These are phyloP conservation scores for Ceratobasidium sp. DNA, from an alignment of 1,284 basidiomycete genomes.

Conservation along the genomic window DNA sequence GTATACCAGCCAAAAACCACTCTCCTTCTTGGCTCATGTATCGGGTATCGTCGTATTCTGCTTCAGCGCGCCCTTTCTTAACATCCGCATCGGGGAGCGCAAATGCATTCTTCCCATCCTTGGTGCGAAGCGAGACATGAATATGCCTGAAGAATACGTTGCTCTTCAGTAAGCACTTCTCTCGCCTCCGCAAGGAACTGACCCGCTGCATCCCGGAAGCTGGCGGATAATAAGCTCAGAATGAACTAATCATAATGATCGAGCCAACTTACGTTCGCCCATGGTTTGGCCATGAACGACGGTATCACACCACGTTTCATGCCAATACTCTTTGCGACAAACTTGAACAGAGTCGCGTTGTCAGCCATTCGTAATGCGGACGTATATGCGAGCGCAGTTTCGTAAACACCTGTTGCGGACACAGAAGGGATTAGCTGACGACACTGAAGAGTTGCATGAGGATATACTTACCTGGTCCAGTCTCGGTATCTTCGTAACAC, in stretches of 20 bases:
- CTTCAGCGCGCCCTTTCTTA: conserved; percentile 73
- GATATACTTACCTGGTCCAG: conserved; percentile 74
- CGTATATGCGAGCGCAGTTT: conserved; percentile 94
- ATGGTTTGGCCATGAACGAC: conserved; percentile 99
- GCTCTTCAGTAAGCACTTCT: background rate
- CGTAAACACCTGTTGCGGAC: conserved; percentile 75
- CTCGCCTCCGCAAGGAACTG: conserved; percentile 20
- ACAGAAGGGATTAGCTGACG: conserved; percentile 32
- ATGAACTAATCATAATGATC: background rate
- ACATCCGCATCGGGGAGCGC: conserved; percentile 74
- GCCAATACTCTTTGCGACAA: conserved; percentile 90
- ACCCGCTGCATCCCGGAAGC: conserved; percentile 94
- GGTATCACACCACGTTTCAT: conserved; percentile 91
- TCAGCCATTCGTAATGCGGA: conserved; percentile 90
- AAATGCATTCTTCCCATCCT: conserved; percentile 82
- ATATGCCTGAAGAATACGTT: conserved; percentile 73
- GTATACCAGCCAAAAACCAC: conserved; percentile 91
- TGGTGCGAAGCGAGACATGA: conserved; percentile 87
- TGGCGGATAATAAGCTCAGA: conserved; percentile 54
- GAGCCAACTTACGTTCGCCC: conserved; percentile 77
- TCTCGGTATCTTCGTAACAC: conserved; percentile 84
- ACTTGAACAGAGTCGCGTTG: conserved; percentile 95
- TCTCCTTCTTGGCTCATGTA: conserved; percentile 89
- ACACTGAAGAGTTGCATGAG: conserved; percentile 17
- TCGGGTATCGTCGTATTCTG: conserved; percentile 84